Evolutionary conservation across 768 basidiomycete genomes (phyloP).

Genomic region (Suillus tomentosus): DNA sequence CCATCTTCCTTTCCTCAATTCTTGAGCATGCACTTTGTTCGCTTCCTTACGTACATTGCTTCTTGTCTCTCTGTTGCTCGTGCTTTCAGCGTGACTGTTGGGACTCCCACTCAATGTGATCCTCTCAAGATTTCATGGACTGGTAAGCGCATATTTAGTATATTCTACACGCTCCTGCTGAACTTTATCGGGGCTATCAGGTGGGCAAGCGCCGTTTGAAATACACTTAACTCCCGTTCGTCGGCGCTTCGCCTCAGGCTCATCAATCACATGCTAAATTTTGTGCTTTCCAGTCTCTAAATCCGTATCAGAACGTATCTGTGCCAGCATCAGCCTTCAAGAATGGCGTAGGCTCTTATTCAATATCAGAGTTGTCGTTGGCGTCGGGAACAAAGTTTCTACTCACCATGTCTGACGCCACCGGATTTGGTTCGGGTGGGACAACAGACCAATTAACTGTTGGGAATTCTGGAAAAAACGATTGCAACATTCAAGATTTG

Average conservation of each 20-base stretch:
- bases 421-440: constrained; percentile 33
- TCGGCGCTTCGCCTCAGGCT: background rate
- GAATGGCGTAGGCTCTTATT: background rate
- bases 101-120: background rate
- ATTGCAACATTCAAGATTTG: constrained; percentile 52
- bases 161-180: background rate
- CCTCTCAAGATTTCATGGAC: background rate
- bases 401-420: background rate
- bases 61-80: background rate
- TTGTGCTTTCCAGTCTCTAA: background rate
- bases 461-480: constrained; percentile 38
- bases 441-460: constrained; percentile 50
- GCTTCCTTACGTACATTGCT: constrained; percentile 22
- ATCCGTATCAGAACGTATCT: background rate
- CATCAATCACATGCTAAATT: background rate
- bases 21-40: constrained; percentile 30
- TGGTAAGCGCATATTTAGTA: background rate
- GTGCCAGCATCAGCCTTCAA: background rate
- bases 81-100: background rate
- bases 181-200: background rate
- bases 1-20: constrained; percentile 15
- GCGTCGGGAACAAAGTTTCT: background rate
- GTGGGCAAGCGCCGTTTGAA: background rate
- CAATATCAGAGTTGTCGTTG: background rate
- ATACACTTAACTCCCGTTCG: background rate